Evolutionary conservation across 208 protist species (phyloP), one percentile per base, ranked within the genome.

Genomic region (Phytomonas sp.): DNA sequence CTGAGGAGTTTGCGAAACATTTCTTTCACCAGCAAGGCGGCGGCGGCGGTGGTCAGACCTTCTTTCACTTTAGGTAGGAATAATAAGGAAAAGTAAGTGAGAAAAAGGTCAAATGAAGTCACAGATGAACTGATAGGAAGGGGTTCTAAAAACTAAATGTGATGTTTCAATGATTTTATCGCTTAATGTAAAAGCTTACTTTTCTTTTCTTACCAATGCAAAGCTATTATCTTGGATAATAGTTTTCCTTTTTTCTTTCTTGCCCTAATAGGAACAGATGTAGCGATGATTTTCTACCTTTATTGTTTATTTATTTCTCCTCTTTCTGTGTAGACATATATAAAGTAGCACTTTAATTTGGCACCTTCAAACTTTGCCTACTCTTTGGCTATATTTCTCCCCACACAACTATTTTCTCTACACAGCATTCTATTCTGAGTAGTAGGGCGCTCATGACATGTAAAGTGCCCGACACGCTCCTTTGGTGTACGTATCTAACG

Each of bases 21-120:
- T 72, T 66, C 17, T 81, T 77, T 37, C 77, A 67, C 2, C 70
- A 77, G 29, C 70, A 71, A 31, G 70, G 66, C 2, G 70, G 67
- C 20, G 66, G 68, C 33, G 78, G 81, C 36, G 67, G 65, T 15
- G 79, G 88, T 62, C 80, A 85, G 59, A 85, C 83, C 33, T 89
- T 85, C 67, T 90, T 83, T 59, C 77, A 80, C 51, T 71, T 77
- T 71, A 30, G 8, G 46, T 51, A 70, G 66, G 20, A 73, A 62
- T 17, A 34, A 64, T 37, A 64, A 30, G 62, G 17, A 74, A 31
- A 60, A 46, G 36, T 30, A 28, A 2, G 23, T 56, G 32, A 28
- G 62, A 66, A 66, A 2, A 17, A 68, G 4, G 53, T 20, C 0
- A 26, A 5, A 31, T 11, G 59, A 60, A 60, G 15, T 37, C 8